phyloP scores from a whole-genome alignment of 495 filamentous ascomycete genomes.

The Aspergillus sclerotioniger region DNA sequence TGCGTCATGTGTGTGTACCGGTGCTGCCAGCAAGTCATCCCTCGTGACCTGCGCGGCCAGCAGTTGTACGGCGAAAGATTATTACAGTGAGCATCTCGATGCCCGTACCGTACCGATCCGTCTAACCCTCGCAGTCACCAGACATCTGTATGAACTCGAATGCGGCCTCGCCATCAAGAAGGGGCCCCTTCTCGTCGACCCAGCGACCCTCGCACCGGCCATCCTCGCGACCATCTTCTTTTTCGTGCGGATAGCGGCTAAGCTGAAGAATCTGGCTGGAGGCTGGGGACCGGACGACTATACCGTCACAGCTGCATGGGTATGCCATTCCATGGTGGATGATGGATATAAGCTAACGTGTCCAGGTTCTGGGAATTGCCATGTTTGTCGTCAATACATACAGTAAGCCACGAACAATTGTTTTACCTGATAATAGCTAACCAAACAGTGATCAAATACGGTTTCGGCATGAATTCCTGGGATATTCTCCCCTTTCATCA shows the following conservation, averaged over 20 bases:
- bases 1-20: neutral
- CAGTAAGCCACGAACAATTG: slow-evolving; percentile 19
- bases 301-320: slow-evolving; percentile 29
- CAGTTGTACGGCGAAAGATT: neutral
- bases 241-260: slow-evolving; percentile 25
- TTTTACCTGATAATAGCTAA: too few species aligned
- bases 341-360: slow-evolving; percentile 4
- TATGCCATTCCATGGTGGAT: neutral
- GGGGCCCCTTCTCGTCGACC: slow-evolving; percentile 12
- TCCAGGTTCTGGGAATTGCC: slow-evolving; percentile 18
- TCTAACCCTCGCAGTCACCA: slow-evolving; percentile 20
- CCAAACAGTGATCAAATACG: slow-evolving; percentile 24
- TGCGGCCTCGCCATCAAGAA: slow-evolving; percentile 20
- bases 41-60: neutral
- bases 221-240: slow-evolving; percentile 29
- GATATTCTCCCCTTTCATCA: slow-evolving; percentile 22
- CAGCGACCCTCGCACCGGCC: slow-evolving; percentile 21
- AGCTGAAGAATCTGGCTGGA: slow-evolving; percentile 26
- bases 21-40: neutral
- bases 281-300: slow-evolving; percentile 36
- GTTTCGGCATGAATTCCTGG: slow-evolving; percentile 34
- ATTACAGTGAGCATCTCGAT: neutral
- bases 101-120: neutral
- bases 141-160: slow-evolving; percentile 18
- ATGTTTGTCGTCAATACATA: slow-evolving; percentile 20